Evolutionary conservation across 108 stramenopile species (phyloP), one percentile per base, ranked within the genome.

Genomic region (Nitzschia palea): DNA sequence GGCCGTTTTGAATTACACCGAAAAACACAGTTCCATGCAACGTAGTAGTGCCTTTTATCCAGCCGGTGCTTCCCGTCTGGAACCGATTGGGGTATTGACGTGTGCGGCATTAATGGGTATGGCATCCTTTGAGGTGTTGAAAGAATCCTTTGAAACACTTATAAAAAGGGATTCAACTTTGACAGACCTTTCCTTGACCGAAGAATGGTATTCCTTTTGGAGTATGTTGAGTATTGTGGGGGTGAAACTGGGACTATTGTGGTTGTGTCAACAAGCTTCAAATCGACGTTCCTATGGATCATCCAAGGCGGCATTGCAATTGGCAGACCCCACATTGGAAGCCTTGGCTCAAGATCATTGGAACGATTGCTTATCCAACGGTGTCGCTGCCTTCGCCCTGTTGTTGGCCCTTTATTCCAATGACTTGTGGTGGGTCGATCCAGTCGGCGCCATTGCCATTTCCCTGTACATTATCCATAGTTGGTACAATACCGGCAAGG

Each of bases 81-180:
- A 98, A 80, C 94, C 97, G 10, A 72, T 98, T 32, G 95, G 95
- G 6, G 95, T 96, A 25, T 76, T 98, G 53, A 91, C 91, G 6
- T 95, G 94, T 66, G 95, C 97, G 20, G 89, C 94, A 6, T 52
- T 97, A 8, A 97, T 97, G 97, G 95, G 94, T 10, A 93, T 96
- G 80, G 97, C 94, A 17, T 82, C 80, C 40, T 89, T 96, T 54
- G 92, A 95, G 59, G 84, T 97, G 5, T 62, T 97, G 33, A 92
- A 91, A 65, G 90, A 93, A 67, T 75, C 76, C n/a, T 55, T 83
- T 18, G 43, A 70, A 29, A 56, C 82, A 5, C 72, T 81, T 32
- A 56, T 74, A 32, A 70, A 56, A 22, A 58, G 74, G 23, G 67
- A 74, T 32, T 62, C 66, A 22, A 70, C 74, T n/a, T 35, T 74